phyloP scores from a whole-genome alignment of 164 flowering plant species.

The Berberis thunbergii region DNA sequence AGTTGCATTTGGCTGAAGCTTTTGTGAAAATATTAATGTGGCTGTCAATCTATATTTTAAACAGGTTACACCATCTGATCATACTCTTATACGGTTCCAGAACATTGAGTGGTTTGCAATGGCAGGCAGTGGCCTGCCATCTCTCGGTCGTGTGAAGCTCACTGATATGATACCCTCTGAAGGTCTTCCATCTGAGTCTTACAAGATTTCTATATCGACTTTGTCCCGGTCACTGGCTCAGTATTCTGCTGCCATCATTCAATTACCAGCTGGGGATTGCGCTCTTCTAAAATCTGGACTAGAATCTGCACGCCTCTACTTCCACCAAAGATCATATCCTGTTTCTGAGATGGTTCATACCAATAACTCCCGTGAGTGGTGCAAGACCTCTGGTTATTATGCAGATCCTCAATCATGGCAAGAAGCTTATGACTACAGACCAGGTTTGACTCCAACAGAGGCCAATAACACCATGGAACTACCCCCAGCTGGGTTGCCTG shows the following conservation, averaged over 20 bases:
- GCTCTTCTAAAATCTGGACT: conserved; percentile 80
- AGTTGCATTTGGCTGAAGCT: too few relatives aligned
- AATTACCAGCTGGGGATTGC: conserved; percentile 31
- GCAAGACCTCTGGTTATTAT: conserved; percentile 43
- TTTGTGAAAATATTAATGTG: too few relatives aligned
- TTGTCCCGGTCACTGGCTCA: conserved; percentile 82
- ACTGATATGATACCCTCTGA: conserved; percentile 70
- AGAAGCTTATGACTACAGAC: conserved; percentile 38
- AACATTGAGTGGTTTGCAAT: conserved; percentile 30
- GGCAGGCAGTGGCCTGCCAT: conserved; percentile 83
- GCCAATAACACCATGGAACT: conserved; percentile 52
- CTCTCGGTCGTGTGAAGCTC: conserved; percentile 86
- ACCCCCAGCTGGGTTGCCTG: conserved; percentile 84
- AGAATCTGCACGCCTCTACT: conserved; percentile 84
- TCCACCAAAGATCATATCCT: conserved; percentile 67
- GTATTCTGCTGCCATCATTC: conserved; percentile 85
- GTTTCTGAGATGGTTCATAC: conserved; percentile 50
- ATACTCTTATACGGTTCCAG: neutral
- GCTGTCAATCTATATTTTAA: neutral
- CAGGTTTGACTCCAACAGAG: conserved; percentile 66
- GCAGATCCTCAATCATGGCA: neutral
- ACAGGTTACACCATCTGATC: neutral
- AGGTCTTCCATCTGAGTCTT: conserved; percentile 85
- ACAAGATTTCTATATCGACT: conserved; percentile 67
- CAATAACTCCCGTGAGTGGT: conserved; percentile 75